These are phyloP conservation scores for Hericium coralloides DNA, from an alignment of 768 basidiomycete species.

Conservation along the genomic window DNA sequence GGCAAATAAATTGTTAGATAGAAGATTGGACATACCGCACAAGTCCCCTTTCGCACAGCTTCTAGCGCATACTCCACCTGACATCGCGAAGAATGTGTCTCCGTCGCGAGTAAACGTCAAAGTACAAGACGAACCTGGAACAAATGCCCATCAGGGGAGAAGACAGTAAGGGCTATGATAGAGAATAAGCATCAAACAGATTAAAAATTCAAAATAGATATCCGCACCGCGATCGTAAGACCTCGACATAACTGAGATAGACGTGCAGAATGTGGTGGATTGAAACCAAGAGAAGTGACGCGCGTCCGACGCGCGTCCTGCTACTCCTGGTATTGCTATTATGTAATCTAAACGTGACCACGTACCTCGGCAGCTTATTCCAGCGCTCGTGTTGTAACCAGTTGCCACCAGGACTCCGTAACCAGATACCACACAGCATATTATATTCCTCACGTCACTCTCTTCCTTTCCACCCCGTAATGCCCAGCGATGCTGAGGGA, in stretches of 20 bases:
- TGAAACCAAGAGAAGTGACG: too few relatives aligned
- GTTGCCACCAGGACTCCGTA: too few relatives aligned
- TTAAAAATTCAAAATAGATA: not conserved
- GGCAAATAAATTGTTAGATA: not conserved
- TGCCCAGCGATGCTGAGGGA: slow-evolving; percentile 22
- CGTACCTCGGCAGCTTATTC: too few relatives aligned
- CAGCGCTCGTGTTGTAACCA: too few relatives aligned
- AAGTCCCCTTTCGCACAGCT: slow-evolving; percentile 94
- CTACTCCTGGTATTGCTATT: too few relatives aligned
- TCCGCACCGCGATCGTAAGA: slow-evolving; percentile 90
- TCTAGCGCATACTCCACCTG: slow-evolving; percentile 99
- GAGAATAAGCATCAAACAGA: not conserved
- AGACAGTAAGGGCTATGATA: slow-evolving; percentile 81
- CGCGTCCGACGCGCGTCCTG: too few relatives aligned
- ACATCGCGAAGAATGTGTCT: slow-evolving; percentile 16
- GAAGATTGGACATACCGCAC: slow-evolving; percentile 58
- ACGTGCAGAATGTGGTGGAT: too few relatives aligned
- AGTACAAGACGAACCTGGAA: slow-evolving; percentile 63
- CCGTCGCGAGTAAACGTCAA: not conserved
- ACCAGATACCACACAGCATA: not conserved
- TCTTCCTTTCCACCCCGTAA: slow-evolving; percentile 8
- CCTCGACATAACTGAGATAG: slow-evolving; percentile 70
- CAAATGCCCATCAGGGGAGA: slow-evolving; percentile 97
- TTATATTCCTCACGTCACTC: not conserved
- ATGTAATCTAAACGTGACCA: too few relatives aligned